Evolutionary conservation across 768 basidiomycete species (phyloP).

Genomic region (Auricularia auricula-judae): DNA sequence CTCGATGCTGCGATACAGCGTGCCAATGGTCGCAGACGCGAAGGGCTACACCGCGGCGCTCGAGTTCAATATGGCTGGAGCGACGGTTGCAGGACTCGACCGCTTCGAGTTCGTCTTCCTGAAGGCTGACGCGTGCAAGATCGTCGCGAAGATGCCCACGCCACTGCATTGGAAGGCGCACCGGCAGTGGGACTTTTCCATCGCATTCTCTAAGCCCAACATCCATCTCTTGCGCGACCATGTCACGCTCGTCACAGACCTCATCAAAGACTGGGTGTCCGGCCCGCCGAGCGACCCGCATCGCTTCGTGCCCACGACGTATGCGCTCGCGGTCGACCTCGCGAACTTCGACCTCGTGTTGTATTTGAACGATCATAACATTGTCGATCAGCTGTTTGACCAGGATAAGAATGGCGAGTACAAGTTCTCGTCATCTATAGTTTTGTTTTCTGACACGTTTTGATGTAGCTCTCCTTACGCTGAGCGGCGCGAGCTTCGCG

Average conservation of each 20-base stretch:
- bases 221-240: slow-evolving; percentile 85
- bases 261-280: slow-evolving; percentile 85
- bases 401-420: slow-evolving; percentile 54
- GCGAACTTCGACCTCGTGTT: slow-evolving; percentile 67
- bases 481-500: slow-evolving; percentile 48
- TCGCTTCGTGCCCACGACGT: slow-evolving; percentile 76
- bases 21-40: slow-evolving; percentile 68
- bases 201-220: slow-evolving; percentile 59
- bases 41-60: slow-evolving; percentile 30
- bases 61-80: slow-evolving; percentile 3
- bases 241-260: slow-evolving; percentile 85
- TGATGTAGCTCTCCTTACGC: slow-evolving; percentile 47
- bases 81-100: slow-evolving; percentile 7
- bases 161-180: slow-evolving; percentile 75
- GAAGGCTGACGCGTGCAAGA: slow-evolving; percentile 1
- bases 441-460: slow-evolving; percentile 17
- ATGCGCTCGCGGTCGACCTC: slow-evolving; percentile 58
- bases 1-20: slow-evolving; percentile 74
- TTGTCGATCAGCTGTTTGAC: slow-evolving; percentile 79
- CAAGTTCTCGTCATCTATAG: slow-evolving; percentile 29
- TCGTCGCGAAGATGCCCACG: slow-evolving; percentile 43
- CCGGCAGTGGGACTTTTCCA: slow-evolving; percentile 69
- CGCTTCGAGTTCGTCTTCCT: slow-evolving; percentile 1
- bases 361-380: slow-evolving; percentile 93
- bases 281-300: slow-evolving; percentile 73